Evolutionary conservation across 805 yeast genomes (phyloP).

Genomic region (Dipodascus geniculatus): DNA sequence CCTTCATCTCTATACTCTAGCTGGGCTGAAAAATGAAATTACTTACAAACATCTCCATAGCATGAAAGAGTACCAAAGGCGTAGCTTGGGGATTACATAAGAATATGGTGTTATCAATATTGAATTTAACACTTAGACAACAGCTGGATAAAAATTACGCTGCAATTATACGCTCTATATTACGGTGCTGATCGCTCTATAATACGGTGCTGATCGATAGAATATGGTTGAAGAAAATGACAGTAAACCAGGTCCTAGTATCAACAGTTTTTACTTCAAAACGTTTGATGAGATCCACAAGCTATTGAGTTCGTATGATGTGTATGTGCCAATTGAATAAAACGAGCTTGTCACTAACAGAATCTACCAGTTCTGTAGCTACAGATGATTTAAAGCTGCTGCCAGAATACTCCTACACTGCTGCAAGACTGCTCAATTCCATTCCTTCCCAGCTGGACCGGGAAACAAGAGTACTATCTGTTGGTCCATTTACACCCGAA

Average conservation of each 20-base stretch:
- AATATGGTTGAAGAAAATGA: not conserved
- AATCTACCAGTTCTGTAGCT: not conserved
- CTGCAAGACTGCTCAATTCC: slow-evolving; percentile 20
- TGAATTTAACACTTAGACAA: no score
- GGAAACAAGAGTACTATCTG: slow-evolving; percentile 21
- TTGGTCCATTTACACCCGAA: slow-evolving; percentile 24
- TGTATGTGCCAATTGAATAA: not conserved
- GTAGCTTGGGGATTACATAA: no score
- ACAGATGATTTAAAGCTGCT: slow-evolving; percentile 1
- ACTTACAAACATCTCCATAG: no score
- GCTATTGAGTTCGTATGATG: not conserved
- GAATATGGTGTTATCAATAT: no score
- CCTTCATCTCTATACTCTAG: not conserved
- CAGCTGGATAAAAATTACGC: no score
- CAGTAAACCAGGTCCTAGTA: not conserved
- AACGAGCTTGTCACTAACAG: not conserved
- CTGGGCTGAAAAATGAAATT: no score
- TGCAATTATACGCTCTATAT: no score
- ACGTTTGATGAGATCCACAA: not conserved
- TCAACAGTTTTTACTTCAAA: not conserved
- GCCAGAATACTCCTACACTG: slow-evolving; percentile 21
- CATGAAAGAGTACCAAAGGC: no score
- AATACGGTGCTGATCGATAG: no score
- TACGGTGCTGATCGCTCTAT: no score
- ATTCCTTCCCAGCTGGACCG: slow-evolving; percentile 20